Conservation (phyloP, 139 green algal genomes). For the Picochlorum sp. region DNA sequence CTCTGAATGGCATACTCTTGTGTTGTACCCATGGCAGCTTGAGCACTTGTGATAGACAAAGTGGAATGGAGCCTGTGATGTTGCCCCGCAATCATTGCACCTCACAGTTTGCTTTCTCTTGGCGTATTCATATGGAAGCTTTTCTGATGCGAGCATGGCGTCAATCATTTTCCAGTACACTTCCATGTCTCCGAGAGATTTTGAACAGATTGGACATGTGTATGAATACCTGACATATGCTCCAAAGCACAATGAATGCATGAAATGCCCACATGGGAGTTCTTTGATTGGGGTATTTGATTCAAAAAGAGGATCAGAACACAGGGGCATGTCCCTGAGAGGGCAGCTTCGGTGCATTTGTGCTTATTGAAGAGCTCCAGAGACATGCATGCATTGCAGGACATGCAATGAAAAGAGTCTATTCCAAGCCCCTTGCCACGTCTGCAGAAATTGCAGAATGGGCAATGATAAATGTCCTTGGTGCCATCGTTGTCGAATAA, state of each 20-base stretch:
- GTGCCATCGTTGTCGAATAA: conserved; percentile 81
- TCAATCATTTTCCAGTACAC: conserved; percentile 95
- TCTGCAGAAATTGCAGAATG: conserved; percentile 96
- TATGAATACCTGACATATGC: conserved; percentile 83
- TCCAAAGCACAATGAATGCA: conserved; percentile 91
- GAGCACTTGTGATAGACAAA: conserved; percentile 94
- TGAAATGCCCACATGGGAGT: conserved; percentile 92
- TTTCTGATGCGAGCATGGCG: conserved; percentile 58
- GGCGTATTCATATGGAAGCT: conserved; percentile 62
- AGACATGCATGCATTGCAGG: conserved; percentile 96
- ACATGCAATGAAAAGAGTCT: conserved; percentile 98
- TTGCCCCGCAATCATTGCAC: conserved; percentile 85
- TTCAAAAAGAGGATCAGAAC: conserved; percentile 91
- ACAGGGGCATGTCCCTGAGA: conserved; percentile 89
- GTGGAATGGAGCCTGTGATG: conserved; percentile 68
- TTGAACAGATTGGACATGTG: conserved; percentile 92
- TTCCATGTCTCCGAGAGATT: conserved; percentile 90
- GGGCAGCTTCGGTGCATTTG: conserved; percentile 75
- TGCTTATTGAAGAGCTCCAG: conserved; percentile 77
- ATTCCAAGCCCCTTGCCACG: conserved; percentile 66
- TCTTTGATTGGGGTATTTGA: conserved; percentile 73
- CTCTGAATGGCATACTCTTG: conserved; percentile 36
- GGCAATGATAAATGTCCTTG: conserved; percentile 95
- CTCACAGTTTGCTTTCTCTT: conserved; percentile 65
- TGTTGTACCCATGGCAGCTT: conserved; percentile 90